Base-by-base conservation (phyloP, 2,329 filamentous ascomycete genomes). In the Hymenoscyphus infarciens region DNA sequence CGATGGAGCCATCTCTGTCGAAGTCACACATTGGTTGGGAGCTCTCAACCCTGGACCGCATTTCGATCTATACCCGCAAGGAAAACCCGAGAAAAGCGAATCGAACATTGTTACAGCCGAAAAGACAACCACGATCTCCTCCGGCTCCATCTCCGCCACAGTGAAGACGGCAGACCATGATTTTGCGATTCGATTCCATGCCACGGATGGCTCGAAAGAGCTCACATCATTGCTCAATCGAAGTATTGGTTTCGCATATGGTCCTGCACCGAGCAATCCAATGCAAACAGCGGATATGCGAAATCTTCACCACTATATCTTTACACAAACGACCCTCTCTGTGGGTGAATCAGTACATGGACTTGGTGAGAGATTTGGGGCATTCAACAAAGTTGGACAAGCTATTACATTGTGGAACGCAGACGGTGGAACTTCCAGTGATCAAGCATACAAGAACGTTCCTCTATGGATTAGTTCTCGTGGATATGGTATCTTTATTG, bases 401-500 rank as follows among this genome's bases (percentile, higher is more conserved):
- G 80, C 81, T 13, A 77, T 92, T 8, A 79, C 83, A 61, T 81
- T 92, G 7, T 86, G 83, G 83, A 86, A 86, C 67, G 80, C 81
- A 15, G 84, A 87, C 67, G 84, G 84, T 5, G 87, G 87, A 10
- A 90, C 87, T 0, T 87, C 83, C 0, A 87, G 83, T 66, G 87
- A 89, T 61, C 87, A 89, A 72, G 86, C 87, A 0, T 90, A 90
- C 76, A 90, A 90, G 77, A 90, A 90, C 71, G 76, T 90, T 2
- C 83, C 85, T 0, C 89, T 90, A 74, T 90, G 85, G 82, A 77
- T 90, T 67, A 88, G 84, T 71, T 89, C 85, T 13, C 80, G 83
- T n/a, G 89, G 89, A 0, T 93, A 92, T 72, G 90, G 90, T 22
- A 79, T 92, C 35, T 92, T 92, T 72, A 84, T 92, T 63, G 89